Evolutionary conservation across 2,329 filamentous ascomycete species (phyloP).

Genomic region (Sphaerulina musiva): DNA sequence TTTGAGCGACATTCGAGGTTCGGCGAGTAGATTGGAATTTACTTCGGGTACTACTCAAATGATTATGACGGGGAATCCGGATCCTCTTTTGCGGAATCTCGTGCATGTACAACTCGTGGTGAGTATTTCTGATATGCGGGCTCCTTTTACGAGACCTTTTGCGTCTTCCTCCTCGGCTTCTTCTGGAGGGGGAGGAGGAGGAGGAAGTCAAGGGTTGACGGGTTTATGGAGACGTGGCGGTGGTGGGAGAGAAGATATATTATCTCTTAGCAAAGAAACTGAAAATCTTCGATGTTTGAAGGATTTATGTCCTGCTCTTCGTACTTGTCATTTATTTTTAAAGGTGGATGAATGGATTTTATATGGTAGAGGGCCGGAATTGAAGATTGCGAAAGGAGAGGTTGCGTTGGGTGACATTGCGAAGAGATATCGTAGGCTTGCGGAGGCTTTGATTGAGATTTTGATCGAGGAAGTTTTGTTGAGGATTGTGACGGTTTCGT

Average conservation of each 20-base stretch:
- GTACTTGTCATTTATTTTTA: constrained; percentile 6
- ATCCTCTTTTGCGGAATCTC: constrained; percentile 2
- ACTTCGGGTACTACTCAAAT: constrained; percentile 3
- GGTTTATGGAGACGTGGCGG: too few relatives aligned
- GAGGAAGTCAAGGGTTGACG: background rate
- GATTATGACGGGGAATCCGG: constrained; percentile 10
- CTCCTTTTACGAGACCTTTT: constrained; percentile 10
- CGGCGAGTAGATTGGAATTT: constrained; percentile 8
- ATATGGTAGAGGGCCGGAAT: constrained; percentile 2
- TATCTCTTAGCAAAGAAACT: constrained; percentile 1
- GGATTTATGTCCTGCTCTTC: background rate
- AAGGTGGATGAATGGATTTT: constrained; percentile 13
- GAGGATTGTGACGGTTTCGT: constrained; percentile 1
- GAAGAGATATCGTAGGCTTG: constrained; percentile 4
- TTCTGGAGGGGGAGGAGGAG: constrained; percentile 2
- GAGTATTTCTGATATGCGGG: constrained; percentile 10
- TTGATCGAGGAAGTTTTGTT: background rate
- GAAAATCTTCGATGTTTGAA: constrained; percentile 2
- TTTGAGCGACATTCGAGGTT: constrained; percentile 10
- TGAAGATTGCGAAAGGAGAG: background rate
- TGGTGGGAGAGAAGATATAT: background rate
- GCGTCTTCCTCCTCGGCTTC: background rate
- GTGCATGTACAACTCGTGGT: constrained; percentile 8
- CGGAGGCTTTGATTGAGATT: constrained; percentile 4
- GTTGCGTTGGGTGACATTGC: background rate